phyloP scores from a whole-genome alignment of 1,284 basidiomycete genomes.

The Neonothopanus nambi region DNA sequence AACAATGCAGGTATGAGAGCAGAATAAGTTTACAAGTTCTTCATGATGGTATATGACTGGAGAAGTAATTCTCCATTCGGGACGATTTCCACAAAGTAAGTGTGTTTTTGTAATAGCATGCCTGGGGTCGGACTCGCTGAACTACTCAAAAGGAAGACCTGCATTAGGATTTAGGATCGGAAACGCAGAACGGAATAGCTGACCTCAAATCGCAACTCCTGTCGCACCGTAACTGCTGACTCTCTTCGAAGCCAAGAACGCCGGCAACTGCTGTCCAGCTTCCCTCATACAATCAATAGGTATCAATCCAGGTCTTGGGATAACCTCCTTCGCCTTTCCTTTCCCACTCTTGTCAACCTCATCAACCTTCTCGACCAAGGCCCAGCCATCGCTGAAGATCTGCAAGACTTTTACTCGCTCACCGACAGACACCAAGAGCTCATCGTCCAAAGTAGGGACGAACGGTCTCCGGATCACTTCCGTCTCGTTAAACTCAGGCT shows the following conservation, averaged over 20 bases:
- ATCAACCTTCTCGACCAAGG: constrained; percentile 45
- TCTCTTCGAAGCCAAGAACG: constrained; percentile 50
- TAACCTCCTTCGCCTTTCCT: constrained; percentile 15
- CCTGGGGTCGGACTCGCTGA: too few relatives aligned
- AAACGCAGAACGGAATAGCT: too few relatives aligned
- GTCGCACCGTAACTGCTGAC: constrained; percentile 38
- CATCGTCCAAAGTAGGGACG: constrained; percentile 56
- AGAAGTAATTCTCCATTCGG: too few relatives aligned
- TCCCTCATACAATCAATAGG: constrained; percentile 63
- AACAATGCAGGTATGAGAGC: too few relatives aligned
- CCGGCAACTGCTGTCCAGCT: constrained; percentile 45
- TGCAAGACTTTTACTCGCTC: constrained; percentile 55
- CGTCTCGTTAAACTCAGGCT: constrained; percentile 36
- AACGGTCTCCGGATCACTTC: constrained; percentile 58
- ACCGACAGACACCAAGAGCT: constrained; percentile 50
- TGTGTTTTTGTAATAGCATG: too few relatives aligned
- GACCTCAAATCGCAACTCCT: too few relatives aligned
- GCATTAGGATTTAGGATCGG: too few relatives aligned
- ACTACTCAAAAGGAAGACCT: too few relatives aligned
- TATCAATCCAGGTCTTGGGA: constrained; percentile 38
- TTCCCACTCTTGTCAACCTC: constrained; percentile 22
- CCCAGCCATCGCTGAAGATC: constrained; percentile 71
- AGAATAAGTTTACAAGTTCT: too few relatives aligned
- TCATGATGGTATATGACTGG: too few relatives aligned
- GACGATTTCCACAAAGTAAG: too few relatives aligned